These are phyloP conservation scores for Rhynchospora pubera DNA, from an alignment of 176 grass and related monocot genomes.

Conservation along the genomic window DNA sequence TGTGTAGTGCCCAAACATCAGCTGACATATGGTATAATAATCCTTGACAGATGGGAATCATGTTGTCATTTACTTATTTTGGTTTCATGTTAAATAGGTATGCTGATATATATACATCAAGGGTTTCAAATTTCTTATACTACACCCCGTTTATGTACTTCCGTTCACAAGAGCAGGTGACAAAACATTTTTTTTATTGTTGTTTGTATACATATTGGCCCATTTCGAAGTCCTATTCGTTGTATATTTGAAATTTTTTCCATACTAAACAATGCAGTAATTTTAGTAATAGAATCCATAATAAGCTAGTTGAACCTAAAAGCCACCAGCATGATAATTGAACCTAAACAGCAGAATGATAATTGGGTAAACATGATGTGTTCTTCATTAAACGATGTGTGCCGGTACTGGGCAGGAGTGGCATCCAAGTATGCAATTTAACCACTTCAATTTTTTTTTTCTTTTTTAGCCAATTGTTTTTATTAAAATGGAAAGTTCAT, in stretches of 20 bases:
- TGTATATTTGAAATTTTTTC: not conserved
- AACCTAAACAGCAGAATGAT: not conserved
- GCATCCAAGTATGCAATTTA: not conserved
- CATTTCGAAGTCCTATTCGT: not conserved
- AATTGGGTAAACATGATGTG: not conserved
- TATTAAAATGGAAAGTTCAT: not conserved
- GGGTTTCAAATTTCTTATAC: constrained; percentile 94
- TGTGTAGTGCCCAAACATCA: not conserved
- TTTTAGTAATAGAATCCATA: not conserved
- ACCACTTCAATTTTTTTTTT: no score
- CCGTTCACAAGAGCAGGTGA: constrained; percentile 89
- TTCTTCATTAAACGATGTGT: constrained; percentile 3
- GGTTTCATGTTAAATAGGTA: constrained; percentile 43
- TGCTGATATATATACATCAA: constrained; percentile 97
- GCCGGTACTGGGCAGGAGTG: not conserved
- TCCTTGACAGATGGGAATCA: not conserved
- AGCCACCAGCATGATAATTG: not conserved
- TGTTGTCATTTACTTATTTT: not conserved
- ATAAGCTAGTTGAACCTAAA: not conserved
- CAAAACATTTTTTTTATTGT: not conserved
- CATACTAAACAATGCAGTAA: not conserved
- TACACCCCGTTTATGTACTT: constrained; percentile 99
- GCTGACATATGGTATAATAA: not conserved
- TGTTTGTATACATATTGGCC: not conserved
- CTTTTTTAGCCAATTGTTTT: not conserved